These are phyloP conservation scores for Xylariaceae sp. DNA, from an alignment of 2,329 filamentous ascomycete genomes.

Conservation along the genomic window DNA sequence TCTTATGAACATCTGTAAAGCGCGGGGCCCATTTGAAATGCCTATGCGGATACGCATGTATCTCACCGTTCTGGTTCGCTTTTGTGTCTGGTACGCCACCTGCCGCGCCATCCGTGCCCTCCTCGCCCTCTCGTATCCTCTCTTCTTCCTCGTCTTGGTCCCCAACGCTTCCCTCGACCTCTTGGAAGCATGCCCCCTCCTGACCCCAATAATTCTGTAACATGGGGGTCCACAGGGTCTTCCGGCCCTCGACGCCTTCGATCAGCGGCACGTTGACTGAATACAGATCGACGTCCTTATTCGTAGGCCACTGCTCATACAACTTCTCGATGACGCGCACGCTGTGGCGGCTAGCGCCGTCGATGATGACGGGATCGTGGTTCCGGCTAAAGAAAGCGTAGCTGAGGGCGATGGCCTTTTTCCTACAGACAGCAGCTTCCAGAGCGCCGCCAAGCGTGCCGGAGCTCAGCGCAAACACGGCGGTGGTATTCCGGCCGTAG, in stretches of 20 bases:
- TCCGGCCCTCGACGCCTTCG: conserved; percentile 69
- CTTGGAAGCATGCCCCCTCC: conserved; percentile 84
- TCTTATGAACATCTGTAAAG: conserved; percentile 84
- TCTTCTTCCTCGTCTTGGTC: conserved; percentile 73
- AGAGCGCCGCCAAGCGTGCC: conserved; percentile 78
- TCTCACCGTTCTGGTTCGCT: conserved; percentile 41
- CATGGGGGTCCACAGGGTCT: conserved; percentile 82
- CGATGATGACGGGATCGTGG: conserved; percentile 81
- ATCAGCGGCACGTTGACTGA: conserved; percentile 88
- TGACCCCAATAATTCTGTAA: conserved; percentile 87
- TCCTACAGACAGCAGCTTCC: conserved; percentile 73
- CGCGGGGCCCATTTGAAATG: conserved; percentile 95
- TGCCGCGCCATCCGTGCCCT: conserved; percentile 32
- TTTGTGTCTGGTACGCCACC: too few species aligned
- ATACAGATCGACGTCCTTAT: conserved; percentile 77
- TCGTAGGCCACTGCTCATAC: conserved; percentile 70
- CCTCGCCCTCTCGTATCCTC: conserved; percentile 67
- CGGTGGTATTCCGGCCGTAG: conserved; percentile 81
- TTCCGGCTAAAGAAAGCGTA: conserved; percentile 89
- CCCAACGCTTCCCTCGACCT: conserved; percentile 67
- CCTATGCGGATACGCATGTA: conserved; percentile 67
- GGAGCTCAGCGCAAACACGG: conserved; percentile 76
- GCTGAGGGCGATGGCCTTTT: conserved; percentile 76
- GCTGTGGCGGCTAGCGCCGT: conserved; percentile 72
- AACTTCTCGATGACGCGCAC: conserved; percentile 80